A percentile compares a stretch with the other conserved stretches of the same genome.
These are phyloP conservation scores for Candida germanica DNA, from an alignment of 805 yeast genomes.

Conservation along the genomic window DNA sequence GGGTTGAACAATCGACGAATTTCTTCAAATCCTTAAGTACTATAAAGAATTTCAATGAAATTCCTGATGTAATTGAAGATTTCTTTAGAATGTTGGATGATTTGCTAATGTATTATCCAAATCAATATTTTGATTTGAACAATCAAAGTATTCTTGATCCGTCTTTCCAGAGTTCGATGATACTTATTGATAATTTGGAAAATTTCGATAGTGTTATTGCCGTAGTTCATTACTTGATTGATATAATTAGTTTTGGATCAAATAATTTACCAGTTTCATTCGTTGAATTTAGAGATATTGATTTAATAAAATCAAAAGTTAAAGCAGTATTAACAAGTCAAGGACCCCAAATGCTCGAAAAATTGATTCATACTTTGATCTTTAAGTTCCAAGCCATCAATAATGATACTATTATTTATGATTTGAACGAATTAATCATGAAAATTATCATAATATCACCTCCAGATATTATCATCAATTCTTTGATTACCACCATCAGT, in stretches of 20 bases:
- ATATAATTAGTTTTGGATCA: slow-evolving; percentile 81
- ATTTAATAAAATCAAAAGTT: slow-evolving; percentile 47
- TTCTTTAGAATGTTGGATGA: slow-evolving; percentile 79
- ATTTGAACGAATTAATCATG: slow-evolving; percentile 70
- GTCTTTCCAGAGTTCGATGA: slow-evolving; percentile 57
- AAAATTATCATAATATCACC: slow-evolving; percentile 56
- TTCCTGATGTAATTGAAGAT: slow-evolving; percentile 79
- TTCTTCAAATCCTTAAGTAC: slow-evolving; percentile 40
- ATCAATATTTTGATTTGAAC: slow-evolving; percentile 45
- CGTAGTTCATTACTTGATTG: slow-evolving; percentile 74
- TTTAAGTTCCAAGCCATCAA: slow-evolving; percentile 55
- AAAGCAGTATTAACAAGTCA: slow-evolving; percentile 45
- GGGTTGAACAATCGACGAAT: slow-evolving; percentile 59
- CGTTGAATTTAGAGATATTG: slow-evolving; percentile 51
- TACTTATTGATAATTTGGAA: slow-evolving; percentile 48
- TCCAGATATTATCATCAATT: slow-evolving; percentile 42
- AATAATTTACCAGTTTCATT: slow-evolving; percentile 76
- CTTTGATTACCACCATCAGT: slow-evolving; percentile 59
- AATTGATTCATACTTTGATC: slow-evolving; percentile 63
- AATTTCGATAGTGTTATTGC: slow-evolving; percentile 71
- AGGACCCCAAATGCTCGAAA: slow-evolving; percentile 55
- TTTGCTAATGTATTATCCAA: slow-evolving; percentile 70
- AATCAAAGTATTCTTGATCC: slow-evolving; percentile 37
- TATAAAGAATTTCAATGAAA: slow-evolving; percentile 30
- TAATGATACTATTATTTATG: slow-evolving; percentile 56